phyloP scores from a whole-genome alignment of 805 yeast genomes.

The Maudiozyma saulgeensis region DNA sequence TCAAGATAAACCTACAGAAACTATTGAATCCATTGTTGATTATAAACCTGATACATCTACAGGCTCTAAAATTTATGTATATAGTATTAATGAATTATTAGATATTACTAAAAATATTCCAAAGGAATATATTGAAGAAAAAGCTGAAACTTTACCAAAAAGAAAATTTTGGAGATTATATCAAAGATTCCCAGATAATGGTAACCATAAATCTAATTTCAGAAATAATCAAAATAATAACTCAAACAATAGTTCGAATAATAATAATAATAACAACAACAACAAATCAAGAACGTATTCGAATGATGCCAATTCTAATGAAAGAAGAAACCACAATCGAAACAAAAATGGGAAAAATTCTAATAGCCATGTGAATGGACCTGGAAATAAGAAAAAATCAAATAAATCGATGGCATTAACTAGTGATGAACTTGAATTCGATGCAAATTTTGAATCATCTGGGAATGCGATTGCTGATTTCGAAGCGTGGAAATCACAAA shows the following conservation, averaged over 20 bases:
- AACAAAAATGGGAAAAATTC: not conserved
- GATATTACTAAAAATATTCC: constrained; percentile 15
- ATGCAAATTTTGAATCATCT: constrained; percentile 25
- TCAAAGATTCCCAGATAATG: constrained; percentile 16
- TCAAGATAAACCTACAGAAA: constrained; percentile 1
- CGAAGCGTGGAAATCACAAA: constrained; percentile 33
- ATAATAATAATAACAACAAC: constrained; percentile 9
- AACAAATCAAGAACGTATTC: constrained; percentile 8
- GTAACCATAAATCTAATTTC: constrained; percentile 5
- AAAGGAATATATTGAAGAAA: constrained; percentile 26
- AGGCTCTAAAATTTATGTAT: constrained; percentile 12
- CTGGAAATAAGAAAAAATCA: not conserved
- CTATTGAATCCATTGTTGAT: constrained; percentile 10
- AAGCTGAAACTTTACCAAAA: constrained; percentile 35
- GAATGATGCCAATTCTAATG: constrained; percentile 7
- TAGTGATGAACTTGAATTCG: constrained; percentile 24
- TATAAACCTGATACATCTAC: constrained; percentile 13
- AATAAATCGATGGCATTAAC: constrained; percentile 1
- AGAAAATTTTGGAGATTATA: constrained; percentile 41
- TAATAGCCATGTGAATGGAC: not conserved
- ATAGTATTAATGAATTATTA: constrained; percentile 24
- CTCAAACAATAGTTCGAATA: constrained; percentile 5
- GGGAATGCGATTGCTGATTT: constrained; percentile 34
- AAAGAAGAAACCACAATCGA: constrained; percentile 8
- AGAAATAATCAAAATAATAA: constrained; percentile 1